A percentile compares a stretch with the other conserved stretches of the same genome.
These are phyloP conservation scores for Solanum ossicruentum DNA, from an alignment of 257 asterid species.

Conservation along the genomic window DNA sequence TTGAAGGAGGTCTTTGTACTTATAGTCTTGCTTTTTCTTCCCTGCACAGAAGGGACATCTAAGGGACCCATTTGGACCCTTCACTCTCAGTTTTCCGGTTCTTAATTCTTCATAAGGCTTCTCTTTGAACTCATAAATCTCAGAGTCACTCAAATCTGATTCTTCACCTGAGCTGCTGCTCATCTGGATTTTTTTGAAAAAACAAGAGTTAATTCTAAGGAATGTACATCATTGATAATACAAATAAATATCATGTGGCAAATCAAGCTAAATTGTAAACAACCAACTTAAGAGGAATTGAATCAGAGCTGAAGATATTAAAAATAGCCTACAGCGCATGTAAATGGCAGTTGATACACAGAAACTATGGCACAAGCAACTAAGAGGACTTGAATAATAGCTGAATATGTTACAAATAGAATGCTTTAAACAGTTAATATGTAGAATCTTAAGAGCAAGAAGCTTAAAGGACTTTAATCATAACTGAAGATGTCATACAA, in stretches of 20 bases:
- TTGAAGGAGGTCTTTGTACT: slow-evolving; percentile 66
- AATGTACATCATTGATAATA: background rate
- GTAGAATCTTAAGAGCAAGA: background rate
- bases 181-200: slow-evolving; percentile 24
- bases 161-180: slow-evolving; percentile 71
- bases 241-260: background rate
- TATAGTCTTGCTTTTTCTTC: slow-evolving; percentile 85
- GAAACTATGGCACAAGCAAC: background rate
- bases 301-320: background rate
- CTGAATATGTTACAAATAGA: background rate
- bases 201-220: background rate
- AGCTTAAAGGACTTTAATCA: background rate
- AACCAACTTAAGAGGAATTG: background rate
- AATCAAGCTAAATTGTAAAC: background rate
- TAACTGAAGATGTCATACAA: background rate
- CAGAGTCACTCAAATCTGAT: slow-evolving; percentile 79
- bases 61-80: slow-evolving; percentile 66
- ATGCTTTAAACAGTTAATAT: background rate
- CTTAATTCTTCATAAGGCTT: slow-evolving; percentile 63
- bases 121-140: slow-evolving; percentile 58
- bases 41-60: slow-evolving; percentile 97
- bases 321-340: background rate
- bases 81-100: slow-evolving; percentile 59
- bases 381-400: background rate
- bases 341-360: background rate